Evolutionary conservation across 495 filamentous ascomycete genomes (phyloP), one percentile per base, ranked within the genome.

Genomic region (Penicillium nucicola): DNA sequence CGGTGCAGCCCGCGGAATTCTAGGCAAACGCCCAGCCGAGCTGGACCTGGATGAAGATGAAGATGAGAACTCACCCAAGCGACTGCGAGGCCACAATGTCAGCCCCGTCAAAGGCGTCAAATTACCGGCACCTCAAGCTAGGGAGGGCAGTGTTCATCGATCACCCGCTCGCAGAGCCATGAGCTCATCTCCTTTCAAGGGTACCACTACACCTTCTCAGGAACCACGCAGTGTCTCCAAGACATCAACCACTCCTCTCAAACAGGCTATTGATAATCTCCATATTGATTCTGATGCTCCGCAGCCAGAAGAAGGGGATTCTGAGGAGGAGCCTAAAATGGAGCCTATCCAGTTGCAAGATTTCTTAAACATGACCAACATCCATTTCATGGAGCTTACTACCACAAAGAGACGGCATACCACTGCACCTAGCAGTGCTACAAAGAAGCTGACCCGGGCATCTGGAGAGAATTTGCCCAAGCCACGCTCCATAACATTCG

Each of bases 351-450:
- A 91, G 42, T 75, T 98, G 2, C 88, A 95, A 58, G 86, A 96
- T 32, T 98, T 98, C 69, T 71, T 98, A 38, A 88, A 96, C 57
- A 83, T 96, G 81, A 97, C 93, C 5, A 89, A 85, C 50, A 96
- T 98, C 57, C 88, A 91, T 33, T 98, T 98, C 70, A 96, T 98
- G 86, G 95, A 98, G 60, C 77, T 96, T 22, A 86, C 80, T 2
- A 97, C 88, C 2, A 97, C 92, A 0, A 98, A 97, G 66, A 77
- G 93, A 53, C 78, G 93, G 37, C 87, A 92, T 60, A 97, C 93
- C 0, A 81, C 84, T 28, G 89, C 80, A 1, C 85, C 86, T 14
- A 75, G 76, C 45, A 67, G 67, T 63, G 68, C 62, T 40, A 68
- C 55, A 22, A 74, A 64, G 67, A 77, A 66, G 18, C 33, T 57